A percentile compares a stretch with the other conserved stretches of the same genome.
Evolutionary conservation across 345 rosid species (phyloP).

Genomic region (Anastatica hierochuntica): DNA sequence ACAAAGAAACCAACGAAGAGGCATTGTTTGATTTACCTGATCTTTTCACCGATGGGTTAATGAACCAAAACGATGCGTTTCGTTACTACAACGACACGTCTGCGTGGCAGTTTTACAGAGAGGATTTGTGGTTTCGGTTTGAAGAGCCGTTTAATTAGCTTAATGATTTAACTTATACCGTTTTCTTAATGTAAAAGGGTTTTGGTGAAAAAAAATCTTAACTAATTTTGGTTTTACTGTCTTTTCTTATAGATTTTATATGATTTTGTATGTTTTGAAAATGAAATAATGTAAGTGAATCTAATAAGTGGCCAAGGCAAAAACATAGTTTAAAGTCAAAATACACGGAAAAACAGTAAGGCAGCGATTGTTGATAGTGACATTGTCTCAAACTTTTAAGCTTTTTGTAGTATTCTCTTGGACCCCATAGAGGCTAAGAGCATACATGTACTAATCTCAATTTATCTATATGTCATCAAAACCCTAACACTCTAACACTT

Average conservation of each 20-base stretch:
- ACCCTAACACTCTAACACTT: no score
- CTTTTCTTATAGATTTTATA: background rate
- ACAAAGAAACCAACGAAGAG: no score
- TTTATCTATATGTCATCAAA: no score
- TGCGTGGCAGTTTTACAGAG: constrained; percentile 55
- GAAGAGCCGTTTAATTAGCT: constrained; percentile 52
- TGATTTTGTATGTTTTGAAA: background rate
- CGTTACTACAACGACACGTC: constrained; percentile 27
- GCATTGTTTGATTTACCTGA: constrained; percentile 81
- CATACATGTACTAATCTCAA: no score
- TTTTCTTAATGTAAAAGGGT: background rate
- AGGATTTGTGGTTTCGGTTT: constrained; percentile 38
- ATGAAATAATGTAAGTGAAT: no score
- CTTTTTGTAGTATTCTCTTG: constrained; percentile 1
- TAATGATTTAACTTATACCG: constrained; percentile 14
- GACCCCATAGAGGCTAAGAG: background rate
- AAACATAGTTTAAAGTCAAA: background rate
- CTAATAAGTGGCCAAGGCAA: constrained; percentile 1
- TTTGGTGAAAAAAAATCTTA: no score
- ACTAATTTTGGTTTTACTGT: no score
- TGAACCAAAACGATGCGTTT: constrained; percentile 28
- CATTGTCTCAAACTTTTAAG: background rate
- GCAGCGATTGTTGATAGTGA: constrained; percentile 12
- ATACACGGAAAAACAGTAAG: background rate
- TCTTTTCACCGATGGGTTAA: constrained; percentile 38